A percentile compares a stretch with the other conserved stretches of the same genome.
These are phyloP conservation scores for Coemansia sp. DNA, from an alignment of 192 early-diverging fungal genomes.

Conservation along the genomic window DNA sequence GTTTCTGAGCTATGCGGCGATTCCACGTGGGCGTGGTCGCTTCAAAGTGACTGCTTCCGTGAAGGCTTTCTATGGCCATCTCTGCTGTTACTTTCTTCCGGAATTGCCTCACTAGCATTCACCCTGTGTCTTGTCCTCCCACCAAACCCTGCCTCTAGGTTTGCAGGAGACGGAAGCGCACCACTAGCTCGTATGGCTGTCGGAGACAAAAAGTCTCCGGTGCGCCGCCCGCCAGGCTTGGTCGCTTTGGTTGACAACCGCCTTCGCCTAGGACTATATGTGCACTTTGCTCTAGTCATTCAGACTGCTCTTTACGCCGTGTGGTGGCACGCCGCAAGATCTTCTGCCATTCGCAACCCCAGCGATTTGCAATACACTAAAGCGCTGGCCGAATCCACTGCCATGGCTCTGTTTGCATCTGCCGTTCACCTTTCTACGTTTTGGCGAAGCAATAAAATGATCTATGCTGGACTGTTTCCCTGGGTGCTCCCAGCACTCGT, in stretches of 20 bases:
- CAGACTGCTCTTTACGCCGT: slow-evolving; percentile 16
- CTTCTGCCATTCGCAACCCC: background rate
- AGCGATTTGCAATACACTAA: background rate
- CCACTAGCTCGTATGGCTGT: background rate
- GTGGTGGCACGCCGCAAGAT: background rate
- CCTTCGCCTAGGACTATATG: background rate
- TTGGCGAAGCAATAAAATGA: slow-evolving; percentile 1
- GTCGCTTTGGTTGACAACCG: slow-evolving; percentile 34
- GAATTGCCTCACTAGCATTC: background rate
- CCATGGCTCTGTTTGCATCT: background rate
- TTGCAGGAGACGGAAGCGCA: background rate
- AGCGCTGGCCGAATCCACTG: slow-evolving; percentile 4
- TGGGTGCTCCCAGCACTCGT: background rate
- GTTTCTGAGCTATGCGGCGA: slow-evolving; percentile 5
- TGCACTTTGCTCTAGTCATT: background rate
- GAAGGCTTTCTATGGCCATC: slow-evolving; percentile 33
- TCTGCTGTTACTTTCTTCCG: slow-evolving; percentile 1
- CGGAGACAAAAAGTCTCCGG: slow-evolving; percentile 6
- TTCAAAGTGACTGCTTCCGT: slow-evolving; percentile 10
- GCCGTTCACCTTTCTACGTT: background rate
- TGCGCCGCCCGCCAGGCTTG: slow-evolving; percentile 21
- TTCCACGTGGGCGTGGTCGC: slow-evolving; percentile 10
- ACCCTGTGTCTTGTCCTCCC: background rate
- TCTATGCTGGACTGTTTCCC: background rate
- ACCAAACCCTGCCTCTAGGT: background rate